Base-by-base conservation (phyloP, 2,329 filamentous ascomycete genomes). In the Aureobasidium uvarum region DNA sequence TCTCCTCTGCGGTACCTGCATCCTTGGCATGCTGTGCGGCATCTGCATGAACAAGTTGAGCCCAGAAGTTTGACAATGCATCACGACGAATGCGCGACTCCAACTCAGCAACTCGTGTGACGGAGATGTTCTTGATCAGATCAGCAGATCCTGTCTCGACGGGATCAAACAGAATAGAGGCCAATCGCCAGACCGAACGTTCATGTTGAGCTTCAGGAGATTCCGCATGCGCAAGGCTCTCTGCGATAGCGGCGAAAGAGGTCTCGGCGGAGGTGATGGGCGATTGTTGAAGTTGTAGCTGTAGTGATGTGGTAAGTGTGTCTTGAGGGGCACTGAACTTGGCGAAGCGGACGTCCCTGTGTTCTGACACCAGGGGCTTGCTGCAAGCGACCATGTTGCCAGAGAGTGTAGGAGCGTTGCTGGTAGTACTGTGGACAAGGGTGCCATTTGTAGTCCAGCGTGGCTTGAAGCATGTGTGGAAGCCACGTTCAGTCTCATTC, bases 161-260 rank as follows among this genome's bases (percentile, higher is more conserved):
- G n/a, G 87, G 81, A 69, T 96, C 92, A 72, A 96, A 99, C 3
- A 99, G 83, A 43, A 97, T 88, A 66, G 90, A 90, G 1, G 91
- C 89, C 41, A 99, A 81, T 67, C 91, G 85, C 95, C 96, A 99
- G 0, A 95, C 86, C 16, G 86, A 81, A 72, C 87, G 86, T 76
- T 96, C 91, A 66, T 91, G 85, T 23, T 68, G 67, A 10, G 56
- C 55, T 10, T 66, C 62, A 23, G 66, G 28, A 6, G 62, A 48
- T 6, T 62, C 64, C 5, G 43, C 33, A 3, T 64, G 38, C 5
- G 72, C 46, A 36, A 68, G 52, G 23, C 46, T 64, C 60, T 80
- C 75, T 31, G 80, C 80, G 65, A 87, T 79, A 11, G 81, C 76
- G 18, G 79, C 79, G 66, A 88, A 82, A 11, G 60, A 54, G n/a